phyloP scores from a whole-genome alignment of 768 basidiomycete species.

The Myochromella boudieri region DNA sequence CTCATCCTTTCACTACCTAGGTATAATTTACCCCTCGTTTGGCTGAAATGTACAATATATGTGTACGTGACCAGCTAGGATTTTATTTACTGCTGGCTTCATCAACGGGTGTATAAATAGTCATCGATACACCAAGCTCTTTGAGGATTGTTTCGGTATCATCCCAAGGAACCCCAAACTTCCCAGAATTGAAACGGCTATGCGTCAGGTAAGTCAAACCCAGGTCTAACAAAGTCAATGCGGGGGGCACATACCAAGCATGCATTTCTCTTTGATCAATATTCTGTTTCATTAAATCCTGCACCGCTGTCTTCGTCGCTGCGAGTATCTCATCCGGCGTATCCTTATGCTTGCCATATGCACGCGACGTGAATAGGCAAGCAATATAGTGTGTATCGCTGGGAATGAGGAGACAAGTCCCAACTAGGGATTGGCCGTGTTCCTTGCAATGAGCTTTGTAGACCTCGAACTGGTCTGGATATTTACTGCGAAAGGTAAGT shows the following conservation, averaged over 20 bases:
- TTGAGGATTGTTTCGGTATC: slow-evolving; percentile 34
- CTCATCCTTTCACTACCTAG: no score
- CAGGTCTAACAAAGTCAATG: no score
- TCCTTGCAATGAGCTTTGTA: slow-evolving; percentile 33
- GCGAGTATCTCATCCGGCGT: slow-evolving; percentile 33
- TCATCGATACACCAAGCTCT: slow-evolving; percentile 31
- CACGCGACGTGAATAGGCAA: slow-evolving; percentile 41
- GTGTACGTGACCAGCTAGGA: no score
- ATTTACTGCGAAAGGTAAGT: slow-evolving; percentile 30
- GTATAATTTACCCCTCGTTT: no score
- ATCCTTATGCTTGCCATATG: slow-evolving; percentile 38
- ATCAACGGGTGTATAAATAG: slow-evolving; percentile 29
- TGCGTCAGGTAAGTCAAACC: slow-evolving; percentile 1
- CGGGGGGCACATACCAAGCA: slow-evolving; percentile 42
- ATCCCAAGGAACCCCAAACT: slow-evolving; percentile 43
- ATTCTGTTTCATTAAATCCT: slow-evolving; percentile 35
- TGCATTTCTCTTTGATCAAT: slow-evolving; percentile 30
- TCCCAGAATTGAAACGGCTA: slow-evolving; percentile 44
- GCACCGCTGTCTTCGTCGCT: slow-evolving; percentile 32
- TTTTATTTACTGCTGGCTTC: not conserved
- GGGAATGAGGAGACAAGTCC: slow-evolving; percentile 37
- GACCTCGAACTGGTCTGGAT: slow-evolving; percentile 32
- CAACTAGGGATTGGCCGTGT: slow-evolving; percentile 28
- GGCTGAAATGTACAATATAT: no score
- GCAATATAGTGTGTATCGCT: slow-evolving; percentile 35